Evolutionary conservation across 495 filamentous ascomycete genomes (phyloP), one percentile per base, ranked within the genome.

Genomic region (Parathielavia hyrcaniae): DNA sequence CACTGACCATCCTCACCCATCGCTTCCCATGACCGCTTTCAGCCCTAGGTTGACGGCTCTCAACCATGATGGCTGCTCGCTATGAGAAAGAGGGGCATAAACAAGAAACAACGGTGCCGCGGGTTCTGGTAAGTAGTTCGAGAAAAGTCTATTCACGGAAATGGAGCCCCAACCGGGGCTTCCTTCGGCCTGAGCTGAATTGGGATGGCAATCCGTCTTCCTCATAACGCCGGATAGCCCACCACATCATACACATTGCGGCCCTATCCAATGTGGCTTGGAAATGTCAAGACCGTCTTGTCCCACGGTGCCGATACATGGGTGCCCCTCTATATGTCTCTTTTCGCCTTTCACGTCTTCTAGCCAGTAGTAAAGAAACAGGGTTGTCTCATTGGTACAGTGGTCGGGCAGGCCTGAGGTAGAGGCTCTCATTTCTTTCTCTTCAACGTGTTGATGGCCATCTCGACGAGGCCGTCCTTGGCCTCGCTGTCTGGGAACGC

Each of bases 401-500:
- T 53, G 16, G 44, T 17, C n/a, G 48, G 35, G 6, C n/a, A 1
- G 22, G 13, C 32, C 19, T 20, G 14, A 35, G 32, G 30, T 8
- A 40, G 32, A 38, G 17, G 35, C 6, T 16, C 57, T 70, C 80
- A 98, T 69, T 96, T 96, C 67, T 90, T 81, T 64, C 93, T 81
- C 67, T 90, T 87, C 76, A 96, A 81, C 2, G 90, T 90, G 76
- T 96, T 96, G 65, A 85, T 81, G 61, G 90, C 92, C 87, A 97
- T 96, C 60, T 96, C 89, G 62, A 93, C 79, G 52, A 98, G 76
- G 9, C 90, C 92, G 22, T 86, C 78, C 74, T 95, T 96, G 40
- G 95, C 93, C 57, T 97, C 93, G 64, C 89, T 89, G 52, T 90
- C 86, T 16, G 93, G 95, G 72, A 97, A 97, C 34, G 72, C 66